phyloP scores from a whole-genome alignment of 176 grass and related monocot species.

The Puya raimondii region DNA sequence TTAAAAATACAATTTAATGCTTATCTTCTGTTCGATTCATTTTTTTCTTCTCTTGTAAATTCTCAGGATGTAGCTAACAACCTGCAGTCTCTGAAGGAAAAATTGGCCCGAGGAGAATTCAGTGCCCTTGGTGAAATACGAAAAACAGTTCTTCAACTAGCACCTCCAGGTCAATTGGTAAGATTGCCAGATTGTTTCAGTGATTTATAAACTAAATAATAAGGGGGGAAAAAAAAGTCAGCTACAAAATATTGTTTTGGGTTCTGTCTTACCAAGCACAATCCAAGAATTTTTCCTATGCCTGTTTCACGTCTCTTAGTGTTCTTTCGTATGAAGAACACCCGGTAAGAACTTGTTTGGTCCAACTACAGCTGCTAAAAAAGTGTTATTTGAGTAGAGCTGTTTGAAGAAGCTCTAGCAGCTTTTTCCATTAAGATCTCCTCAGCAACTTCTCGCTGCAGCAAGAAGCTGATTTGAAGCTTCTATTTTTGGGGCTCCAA shows the following conservation, averaged over 20 bases:
- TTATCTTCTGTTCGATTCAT: background rate
- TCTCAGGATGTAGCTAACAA: slow-evolving; percentile 62
- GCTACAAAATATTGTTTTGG: background rate
- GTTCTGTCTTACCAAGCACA: no score
- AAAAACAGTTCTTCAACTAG: slow-evolving; percentile 53
- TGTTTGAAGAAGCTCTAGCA: no score
- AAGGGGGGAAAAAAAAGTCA: background rate
- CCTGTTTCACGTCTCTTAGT: no score
- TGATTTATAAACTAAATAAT: background rate
- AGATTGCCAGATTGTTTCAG: background rate
- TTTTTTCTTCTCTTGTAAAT: slow-evolving; percentile 16
- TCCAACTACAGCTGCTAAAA: no score
- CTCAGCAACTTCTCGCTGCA: no score
- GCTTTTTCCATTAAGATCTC: no score
- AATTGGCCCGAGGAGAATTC: slow-evolving; percentile 60
- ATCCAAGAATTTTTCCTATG: no score
- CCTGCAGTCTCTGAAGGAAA: slow-evolving; percentile 54
- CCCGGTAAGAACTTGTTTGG: no score
- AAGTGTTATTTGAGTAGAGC: no score
- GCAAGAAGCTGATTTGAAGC: no score
- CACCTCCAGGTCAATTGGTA: slow-evolving; percentile 62
- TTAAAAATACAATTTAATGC: background rate
- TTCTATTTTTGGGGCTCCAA: no score
- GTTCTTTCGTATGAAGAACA: no score
- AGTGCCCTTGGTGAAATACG: slow-evolving; percentile 60